phyloP scores from a whole-genome alignment of 768 basidiomycete species.

The Myochromella boudieri region DNA sequence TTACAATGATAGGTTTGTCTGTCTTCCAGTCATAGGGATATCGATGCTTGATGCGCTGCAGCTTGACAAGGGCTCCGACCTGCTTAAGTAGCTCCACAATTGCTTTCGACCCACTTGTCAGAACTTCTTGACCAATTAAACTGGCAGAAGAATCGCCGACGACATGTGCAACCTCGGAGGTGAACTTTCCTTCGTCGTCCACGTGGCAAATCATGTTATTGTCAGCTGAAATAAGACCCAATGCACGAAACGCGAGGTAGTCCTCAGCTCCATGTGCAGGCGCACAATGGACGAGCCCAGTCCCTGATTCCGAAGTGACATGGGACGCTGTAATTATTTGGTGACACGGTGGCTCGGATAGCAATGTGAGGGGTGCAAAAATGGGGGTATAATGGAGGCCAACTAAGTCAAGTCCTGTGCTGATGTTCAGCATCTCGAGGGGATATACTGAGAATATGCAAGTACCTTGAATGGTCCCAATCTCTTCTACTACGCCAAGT shows the following conservation, averaged over 20 bases:
- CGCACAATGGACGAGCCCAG: conserved; percentile 93
- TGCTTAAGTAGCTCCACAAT: conserved; percentile 64
- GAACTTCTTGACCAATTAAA: conserved; percentile 70
- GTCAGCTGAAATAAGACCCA: conserved; percentile 45
- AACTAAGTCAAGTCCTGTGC: conserved; percentile 53
- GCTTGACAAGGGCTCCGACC: conserved; percentile 56
- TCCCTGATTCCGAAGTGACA: conserved; percentile 87
- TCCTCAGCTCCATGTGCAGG: conserved; percentile 95
- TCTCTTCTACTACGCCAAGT: conserved; percentile 35
- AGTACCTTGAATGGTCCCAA: conserved; percentile 38
- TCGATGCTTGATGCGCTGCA: conserved; percentile 75
- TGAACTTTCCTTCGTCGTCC: conserved; percentile 73
- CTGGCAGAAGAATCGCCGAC: conserved; percentile 48
- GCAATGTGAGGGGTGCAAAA: conserved; percentile 43
- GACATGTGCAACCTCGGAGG: conserved; percentile 52
- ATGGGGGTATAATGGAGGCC: conserved; percentile 59
- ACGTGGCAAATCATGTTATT: conserved; percentile 77
- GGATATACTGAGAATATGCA: background rate
- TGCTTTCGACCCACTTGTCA: conserved; percentile 67
- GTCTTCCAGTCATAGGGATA: conserved; percentile 99
- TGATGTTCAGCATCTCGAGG: conserved; percentile 6
- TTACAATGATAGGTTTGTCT: conserved; percentile 86
- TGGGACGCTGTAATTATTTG: conserved; percentile 67
- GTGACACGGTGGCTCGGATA: conserved; percentile 24
- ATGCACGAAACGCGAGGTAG: conserved; percentile 70